Evolutionary conservation across 1,139 yeast genomes (phyloP).

Genomic region (Meyerozyma sp.): DNA sequence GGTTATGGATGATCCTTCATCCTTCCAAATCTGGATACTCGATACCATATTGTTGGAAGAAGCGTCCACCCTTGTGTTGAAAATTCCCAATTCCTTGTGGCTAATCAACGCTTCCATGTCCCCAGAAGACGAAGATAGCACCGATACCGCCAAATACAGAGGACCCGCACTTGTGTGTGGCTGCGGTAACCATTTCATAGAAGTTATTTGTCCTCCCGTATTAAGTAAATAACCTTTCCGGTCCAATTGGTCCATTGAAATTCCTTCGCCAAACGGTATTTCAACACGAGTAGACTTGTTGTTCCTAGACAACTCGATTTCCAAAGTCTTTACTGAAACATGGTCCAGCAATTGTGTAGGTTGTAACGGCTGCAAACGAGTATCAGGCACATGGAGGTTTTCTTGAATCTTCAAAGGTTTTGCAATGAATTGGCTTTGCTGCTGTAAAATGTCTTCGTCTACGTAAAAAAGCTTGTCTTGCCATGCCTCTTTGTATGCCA

Average conservation of each 20-base stretch:
- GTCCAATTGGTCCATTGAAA: conserved; percentile 7
- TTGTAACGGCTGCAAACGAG: background rate
- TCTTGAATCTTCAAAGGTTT: background rate
- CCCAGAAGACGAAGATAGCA: conserved; percentile 27
- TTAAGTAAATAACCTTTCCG: conserved; percentile 45
- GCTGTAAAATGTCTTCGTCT: conserved; percentile 18
- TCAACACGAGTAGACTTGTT: background rate
- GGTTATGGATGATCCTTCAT: conserved; percentile 23
- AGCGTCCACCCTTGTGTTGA: conserved; percentile 9
- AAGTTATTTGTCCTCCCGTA: conserved; percentile 52
- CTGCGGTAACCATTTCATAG: conserved; percentile 49
- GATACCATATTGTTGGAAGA: conserved; percentile 18
- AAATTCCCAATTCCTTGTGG: conserved; percentile 31
- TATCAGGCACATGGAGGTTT: background rate
- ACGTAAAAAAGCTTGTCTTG: conserved; percentile 26
- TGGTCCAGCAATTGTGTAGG: background rate
- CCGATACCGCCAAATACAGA: conserved; percentile 49
- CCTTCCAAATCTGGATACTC: conserved; percentile 45
- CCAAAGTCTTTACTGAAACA: background rate
- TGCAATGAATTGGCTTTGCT: conserved; percentile 3
- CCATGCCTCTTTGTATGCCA: conserved; percentile 31
- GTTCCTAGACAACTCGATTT: background rate
- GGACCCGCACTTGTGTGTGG: conserved; percentile 8
- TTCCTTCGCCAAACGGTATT: background rate
- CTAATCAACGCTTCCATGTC: conserved; percentile 20